Evolutionary conservation across 2,329 filamentous ascomycete genomes (phyloP), one percentile per base, ranked within the genome.

Genomic region (Colletotrichum sublineola): DNA sequence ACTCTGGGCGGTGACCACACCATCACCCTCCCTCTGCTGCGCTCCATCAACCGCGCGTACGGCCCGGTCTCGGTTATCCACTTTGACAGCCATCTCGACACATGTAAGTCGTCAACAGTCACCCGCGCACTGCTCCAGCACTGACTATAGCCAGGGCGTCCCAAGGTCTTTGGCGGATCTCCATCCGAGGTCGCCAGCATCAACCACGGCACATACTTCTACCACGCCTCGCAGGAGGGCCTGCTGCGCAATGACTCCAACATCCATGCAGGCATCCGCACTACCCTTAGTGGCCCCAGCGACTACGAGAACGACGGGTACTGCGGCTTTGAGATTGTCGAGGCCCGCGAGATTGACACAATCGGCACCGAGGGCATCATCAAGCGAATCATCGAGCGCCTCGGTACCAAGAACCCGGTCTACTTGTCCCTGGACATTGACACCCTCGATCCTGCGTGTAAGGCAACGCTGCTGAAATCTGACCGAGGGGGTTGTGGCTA

Each of bases 181-280:
- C 94, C 94, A 0, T 93, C 90, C 38, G 88, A 95, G 73, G 89
- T 91, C 50, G 94, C 94, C 29, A 87, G 87, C 75, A 91, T 97
- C 83, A 97, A 96, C 83, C 93, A 96, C 83, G 94, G 94, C 53
- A 96, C 94, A 1, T 96, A 96, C 84, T 97, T 97, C 83, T 96
- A 92, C 83, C 93, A 96, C 79, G 94, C 94, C 0, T 84, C 92
- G 0, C 89, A 91, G 82, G 93, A 96, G 80, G 94, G 94, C 3
- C 85, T 96, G 20, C 85, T 97, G 29, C 87, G 87, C 74, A 97
- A 96, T 79, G 93, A 96, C 84, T 92, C 90, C 76, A 96, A 95
- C 82, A 95, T 97, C 81, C 94, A 97, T 80, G 94, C 93, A 20
- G 94, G 94, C 50, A 96, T 97, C 80, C 90, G 94, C 68, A 96